These are phyloP conservation scores for Hypoxylon sp. DNA, from an alignment of 2,329 filamentous ascomycete genomes.

Conservation along the genomic window DNA sequence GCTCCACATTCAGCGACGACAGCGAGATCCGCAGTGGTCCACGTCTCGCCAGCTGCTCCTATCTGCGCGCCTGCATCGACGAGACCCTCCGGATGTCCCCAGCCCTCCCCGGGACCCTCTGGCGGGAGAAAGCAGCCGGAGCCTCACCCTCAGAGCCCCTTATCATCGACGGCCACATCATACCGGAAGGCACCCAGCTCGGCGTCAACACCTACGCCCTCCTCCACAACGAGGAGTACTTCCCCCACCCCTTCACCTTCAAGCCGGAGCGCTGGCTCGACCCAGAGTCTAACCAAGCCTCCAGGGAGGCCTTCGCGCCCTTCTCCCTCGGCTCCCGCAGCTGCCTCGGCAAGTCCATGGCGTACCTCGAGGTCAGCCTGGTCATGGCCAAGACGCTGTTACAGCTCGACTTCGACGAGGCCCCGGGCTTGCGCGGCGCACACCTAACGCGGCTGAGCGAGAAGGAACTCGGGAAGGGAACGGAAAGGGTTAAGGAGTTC, in stretches of 20 bases:
- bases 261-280: slow-evolving; percentile 10
- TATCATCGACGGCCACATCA: neutral
- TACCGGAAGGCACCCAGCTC: neutral
- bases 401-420: neutral
- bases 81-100: slow-evolving; percentile 4
- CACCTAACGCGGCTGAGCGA: neutral
- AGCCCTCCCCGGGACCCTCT: neutral
- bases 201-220: slow-evolving; percentile 2
- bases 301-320: neutral
- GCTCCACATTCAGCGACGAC: neutral
- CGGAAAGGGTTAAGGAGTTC: neutral
- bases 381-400: slow-evolving; percentile 7
- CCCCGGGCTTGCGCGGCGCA: neutral
- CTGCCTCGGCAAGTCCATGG: neutral
- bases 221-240: slow-evolving; percentile 6
- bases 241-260: slow-evolving; percentile 4
- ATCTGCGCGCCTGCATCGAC: neutral
- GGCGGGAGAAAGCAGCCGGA: neutral
- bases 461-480: neutral
- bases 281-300: neutral
- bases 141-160: neutral
- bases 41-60: neutral
- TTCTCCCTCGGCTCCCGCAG: neutral
- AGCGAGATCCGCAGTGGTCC: neutral
- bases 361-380: slow-evolving; percentile 3